These are phyloP conservation scores for Populus pruinosa DNA, from an alignment of 345 rosid genomes.

Conservation along the genomic window DNA sequence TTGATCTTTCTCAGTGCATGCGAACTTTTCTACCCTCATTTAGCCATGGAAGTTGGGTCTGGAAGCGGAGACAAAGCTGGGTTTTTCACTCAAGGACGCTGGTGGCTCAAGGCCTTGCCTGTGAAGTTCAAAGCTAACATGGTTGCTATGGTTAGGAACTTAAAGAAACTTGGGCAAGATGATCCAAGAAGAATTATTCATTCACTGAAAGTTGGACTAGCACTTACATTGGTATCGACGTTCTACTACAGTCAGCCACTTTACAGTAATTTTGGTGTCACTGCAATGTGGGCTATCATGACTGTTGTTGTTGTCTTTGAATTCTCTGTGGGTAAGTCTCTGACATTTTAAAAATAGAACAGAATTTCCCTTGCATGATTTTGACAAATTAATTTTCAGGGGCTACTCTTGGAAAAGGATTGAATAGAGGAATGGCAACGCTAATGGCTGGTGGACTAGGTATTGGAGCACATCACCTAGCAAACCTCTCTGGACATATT, in stretches of 20 bases:
- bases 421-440: slow-evolving; percentile 18
- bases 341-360: neutral
- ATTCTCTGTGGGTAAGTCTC: slow-evolving; percentile 61
- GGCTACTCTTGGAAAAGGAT: slow-evolving; percentile 23
- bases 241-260: slow-evolving; percentile 60
- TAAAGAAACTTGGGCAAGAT: slow-evolving; percentile 49
- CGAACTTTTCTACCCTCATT: neutral
- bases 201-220: slow-evolving; percentile 68
- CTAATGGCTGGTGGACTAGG: slow-evolving; percentile 13
- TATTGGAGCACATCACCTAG: slow-evolving; percentile 13
- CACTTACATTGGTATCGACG: slow-evolving; percentile 57
- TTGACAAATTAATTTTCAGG: slow-evolving; percentile 4
- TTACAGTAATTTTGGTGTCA: slow-evolving; percentile 55
- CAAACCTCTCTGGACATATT: slow-evolving; percentile 4
- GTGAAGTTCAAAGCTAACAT: slow-evolving; percentile 11
- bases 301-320: slow-evolving; percentile 83
- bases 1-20: neutral
- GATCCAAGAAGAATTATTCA: slow-evolving; percentile 69
- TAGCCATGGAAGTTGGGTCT: slow-evolving; percentile 24
- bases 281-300: slow-evolving; percentile 83
- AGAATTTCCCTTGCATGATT: neutral
- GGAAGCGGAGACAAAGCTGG: neutral
- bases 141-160: slow-evolving; percentile 15
- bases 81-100: neutral
- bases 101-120: slow-evolving; percentile 15